Base-by-base conservation (phyloP, 306 rosid species). In the Nissolia schottii region DNA sequence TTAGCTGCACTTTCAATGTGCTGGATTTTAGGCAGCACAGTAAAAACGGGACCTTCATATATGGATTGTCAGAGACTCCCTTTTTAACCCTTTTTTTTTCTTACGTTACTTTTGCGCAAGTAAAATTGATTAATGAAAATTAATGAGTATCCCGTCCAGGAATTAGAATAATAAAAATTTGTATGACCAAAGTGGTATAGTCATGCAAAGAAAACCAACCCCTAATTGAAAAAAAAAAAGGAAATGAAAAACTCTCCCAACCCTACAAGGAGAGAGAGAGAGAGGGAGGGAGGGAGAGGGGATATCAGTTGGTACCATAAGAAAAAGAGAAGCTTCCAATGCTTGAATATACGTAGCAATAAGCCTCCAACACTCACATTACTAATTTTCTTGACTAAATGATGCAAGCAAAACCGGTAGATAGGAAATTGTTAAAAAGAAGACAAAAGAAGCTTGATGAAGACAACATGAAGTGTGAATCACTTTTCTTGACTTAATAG, bases 311-410 rank as follows among this genome's bases (percentile, higher is more conserved):
- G n/a, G n/a, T n/a, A n/a, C n/a, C n/a, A n/a, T n/a, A n/a, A n/a
- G n/a, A 71, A 63, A 71, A 58, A 67, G 54, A 10, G 29, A 41
- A 50, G 14, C 54, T 45, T 18, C 29, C 38, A 62, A 7, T 5
- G 19, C 43, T 32, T 31, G 48, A 68, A 18, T 19, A 19, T 18
- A n/a, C n/a, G n/a, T n/a, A n/a, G n/a, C n/a, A n/a, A n/a, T n/a
- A n/a, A 29, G 34, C 31, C 2, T 25, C 38, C 72, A 58, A 37
- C 14, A 73, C 61, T 68, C 34, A 4, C 28, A 58, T 2, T 6
- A 79, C 73, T 83, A 64, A 78, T 75, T 74, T 23, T 24, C 14
- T 73, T 83, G 82, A 80, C 80, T 50, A 74, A 64, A 64, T 38
- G n/a, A 74, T 37, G 62, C 60, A 67, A 79, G 82, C 64, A 76